These are phyloP conservation scores for Penicillium sp. DNA, from an alignment of 2,329 filamentous ascomycete genomes.

Conservation along the genomic window DNA sequence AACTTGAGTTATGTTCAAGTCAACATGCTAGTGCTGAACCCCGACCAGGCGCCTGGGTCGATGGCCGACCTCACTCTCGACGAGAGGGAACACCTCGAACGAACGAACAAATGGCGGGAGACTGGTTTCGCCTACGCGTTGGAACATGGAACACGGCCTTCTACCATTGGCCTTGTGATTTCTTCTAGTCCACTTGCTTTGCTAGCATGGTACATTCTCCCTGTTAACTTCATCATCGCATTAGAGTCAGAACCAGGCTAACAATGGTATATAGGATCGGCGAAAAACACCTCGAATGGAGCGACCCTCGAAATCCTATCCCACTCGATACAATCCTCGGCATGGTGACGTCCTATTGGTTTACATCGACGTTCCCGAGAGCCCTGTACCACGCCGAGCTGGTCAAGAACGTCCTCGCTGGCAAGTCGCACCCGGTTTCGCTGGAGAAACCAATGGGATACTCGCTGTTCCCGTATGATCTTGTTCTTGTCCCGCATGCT, in stretches of 20 bases:
- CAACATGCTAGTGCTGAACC: constrained; percentile 1
- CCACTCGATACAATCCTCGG: constrained; percentile 39
- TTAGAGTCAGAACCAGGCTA: not conserved
- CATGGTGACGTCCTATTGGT: constrained; percentile 43
- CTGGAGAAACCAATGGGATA: constrained; percentile 52
- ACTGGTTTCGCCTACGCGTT: constrained; percentile 9
- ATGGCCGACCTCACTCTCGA: not conserved
- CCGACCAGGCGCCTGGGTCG: not conserved
- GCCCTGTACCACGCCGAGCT: constrained; percentile 36
- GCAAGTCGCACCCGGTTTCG: not conserved
- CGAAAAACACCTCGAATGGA: constrained; percentile 46
- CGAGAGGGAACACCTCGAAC: not conserved
- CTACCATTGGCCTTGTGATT: constrained; percentile 2
- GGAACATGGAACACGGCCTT: constrained; percentile 7
- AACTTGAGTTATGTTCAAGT: not conserved
- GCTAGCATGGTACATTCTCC: constrained; percentile 2
- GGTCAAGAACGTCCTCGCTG: constrained; percentile 29
- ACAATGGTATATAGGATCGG: constrained; percentile 38
- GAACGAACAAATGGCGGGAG: not conserved
- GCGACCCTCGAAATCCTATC: constrained; percentile 34
- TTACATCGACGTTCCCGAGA: constrained; percentile 44
- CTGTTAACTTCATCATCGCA: not conserved
- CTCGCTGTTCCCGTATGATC: constrained; percentile 52
- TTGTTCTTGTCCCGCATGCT: constrained; percentile 45
- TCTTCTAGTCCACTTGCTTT: constrained; percentile 10